Base-by-base conservation (phyloP, 2,329 filamentous ascomycete species). In the Alternaria gaisen region DNA sequence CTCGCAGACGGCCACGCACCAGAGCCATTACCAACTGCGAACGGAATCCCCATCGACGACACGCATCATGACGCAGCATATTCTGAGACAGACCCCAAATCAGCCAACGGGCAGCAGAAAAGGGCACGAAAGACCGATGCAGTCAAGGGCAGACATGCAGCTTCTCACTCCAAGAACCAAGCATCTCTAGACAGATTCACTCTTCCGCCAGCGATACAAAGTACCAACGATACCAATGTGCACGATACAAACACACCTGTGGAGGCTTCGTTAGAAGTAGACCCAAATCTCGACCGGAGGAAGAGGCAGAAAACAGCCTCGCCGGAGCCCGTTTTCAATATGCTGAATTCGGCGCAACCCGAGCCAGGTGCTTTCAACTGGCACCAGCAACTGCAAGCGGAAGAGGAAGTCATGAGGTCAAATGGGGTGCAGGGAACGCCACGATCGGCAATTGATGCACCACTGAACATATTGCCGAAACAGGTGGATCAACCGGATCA, bases 281-380 rank as follows among this genome's bases (percentile, higher is more conserved):
- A 80, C 7, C 60, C 68, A 16, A 76, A 78, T 47, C 32, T 66
- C 44, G 67, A 63, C 6, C 71, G 75, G 16, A 73, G 74, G 42
- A 82, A 82, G 63, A 72, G 80, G 40, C 74, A 75, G 43, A 80
- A 77, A 53, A 81, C 79, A 1, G 63, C 61, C 12, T 77, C 77
- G 1, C 76, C 77, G 16, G 18, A 48, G 6, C 63, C 63, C 26
- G 28, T 47, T 11, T 14, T 26, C 16, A 34, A 28, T n/a, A 10
- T 44, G 18, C 30, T 36, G 0, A 30, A 34, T 36, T 40, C 26
- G 8, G 38, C n/a, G n/a, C 56, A 59, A 22, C 16, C 41, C 4
- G 26, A 44, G 10, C 26, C 46, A 57, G 48, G 28, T 41, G 41
- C 50, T 22, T 34, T 67, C 16, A 63, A 73, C 20, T 74, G 75